Evolutionary conservation across 192 early-diverging fungal species (phyloP).

Genomic region (Backusella macrospora): DNA sequence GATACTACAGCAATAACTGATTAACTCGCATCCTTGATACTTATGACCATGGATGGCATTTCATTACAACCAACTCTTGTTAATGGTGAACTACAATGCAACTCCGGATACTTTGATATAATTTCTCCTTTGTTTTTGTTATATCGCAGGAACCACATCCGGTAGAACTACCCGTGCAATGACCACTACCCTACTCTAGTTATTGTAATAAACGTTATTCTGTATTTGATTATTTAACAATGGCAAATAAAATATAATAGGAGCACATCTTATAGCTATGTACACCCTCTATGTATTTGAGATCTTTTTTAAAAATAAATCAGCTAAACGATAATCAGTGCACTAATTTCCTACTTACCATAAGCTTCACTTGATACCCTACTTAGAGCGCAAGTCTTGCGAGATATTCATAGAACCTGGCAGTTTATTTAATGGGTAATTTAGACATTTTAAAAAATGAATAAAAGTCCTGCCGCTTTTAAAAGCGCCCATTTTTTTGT

Average conservation of each 20-base stretch:
- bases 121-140: constrained; percentile 19
- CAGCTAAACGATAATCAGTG: constrained; percentile 6
- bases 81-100: constrained; percentile 18
- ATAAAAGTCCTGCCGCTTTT: too few relatives aligned
- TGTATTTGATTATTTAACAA: constrained; percentile 18
- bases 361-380: not conserved
- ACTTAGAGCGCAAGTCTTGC: constrained; percentile 18
- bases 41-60: constrained; percentile 16
- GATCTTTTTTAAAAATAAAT: constrained; percentile 14
- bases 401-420: constrained; percentile 12
- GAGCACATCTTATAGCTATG: constrained; percentile 12
- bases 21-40: constrained; percentile 19
- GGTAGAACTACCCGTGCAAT: not conserved
- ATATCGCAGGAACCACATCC: constrained; percentile 4
- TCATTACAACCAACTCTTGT: constrained; percentile 17
- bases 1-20: constrained; percentile 14
- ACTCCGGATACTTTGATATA: constrained; percentile 9
- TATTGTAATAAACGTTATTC: constrained; percentile 18
- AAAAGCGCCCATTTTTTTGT: too few relatives aligned
- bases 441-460: too few relatives aligned
- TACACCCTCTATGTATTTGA: constrained; percentile 16
- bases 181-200: constrained; percentile 4
- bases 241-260: constrained; percentile 18
- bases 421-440: constrained; percentile 3
- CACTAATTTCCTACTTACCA: constrained; percentile 17